Base-by-base conservation (phyloP, 2,329 filamentous ascomycete genomes). In the Aspergillus ibericus region DNA sequence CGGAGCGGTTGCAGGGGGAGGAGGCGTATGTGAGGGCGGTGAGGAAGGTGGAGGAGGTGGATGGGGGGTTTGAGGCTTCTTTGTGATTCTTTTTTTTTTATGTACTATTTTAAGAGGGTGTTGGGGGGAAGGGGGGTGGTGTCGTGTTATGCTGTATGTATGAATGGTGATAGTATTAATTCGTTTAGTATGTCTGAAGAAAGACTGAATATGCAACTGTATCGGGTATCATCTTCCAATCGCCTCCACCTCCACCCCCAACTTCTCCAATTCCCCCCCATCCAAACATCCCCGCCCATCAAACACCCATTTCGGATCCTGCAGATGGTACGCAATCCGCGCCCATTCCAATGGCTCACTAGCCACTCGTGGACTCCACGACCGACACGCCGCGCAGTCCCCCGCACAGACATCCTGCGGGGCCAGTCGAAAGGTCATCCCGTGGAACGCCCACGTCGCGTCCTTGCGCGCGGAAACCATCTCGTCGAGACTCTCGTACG, bases 251-350 rank as follows among this genome's bases (percentile, higher is more conserved):
- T 68, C 61, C 22, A 77, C 67, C 6, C 76, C 76, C 35, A 77
- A 56, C 48, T 65, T 68, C 55, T 75, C 70, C 61, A 78, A 62
- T 59, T 75, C 69, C 1, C 50, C 40, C 8, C 65, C 63, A 59
- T 78, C 72, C 20, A 78, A 54, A 34, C 76, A 63, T 22, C 72
- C 71, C 22, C 75, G 67, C 18, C 81, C 81, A 66, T 83, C 81
- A 66, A 83, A 83, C 5, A 82, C 75, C 70, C 75, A 81, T 59
- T 75, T 80, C 1, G 81, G 81, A 46, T 77, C 75, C 56, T 74
- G 73, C 72, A 83, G 76, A 13, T 70, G 70, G 53, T 75, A 73
- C 5, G 79, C 76, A 13, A 83, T 75, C 32, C 72, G 74, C 22
- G 72, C 67, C 77, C 81, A 83, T 53, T 83, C 79, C 5, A 82